A percentile compares a stretch with the other conserved stretches of the same genome.
Conservation (phyloP, 1,139 yeast species). For the Saccharomyces hybrid region DNA sequence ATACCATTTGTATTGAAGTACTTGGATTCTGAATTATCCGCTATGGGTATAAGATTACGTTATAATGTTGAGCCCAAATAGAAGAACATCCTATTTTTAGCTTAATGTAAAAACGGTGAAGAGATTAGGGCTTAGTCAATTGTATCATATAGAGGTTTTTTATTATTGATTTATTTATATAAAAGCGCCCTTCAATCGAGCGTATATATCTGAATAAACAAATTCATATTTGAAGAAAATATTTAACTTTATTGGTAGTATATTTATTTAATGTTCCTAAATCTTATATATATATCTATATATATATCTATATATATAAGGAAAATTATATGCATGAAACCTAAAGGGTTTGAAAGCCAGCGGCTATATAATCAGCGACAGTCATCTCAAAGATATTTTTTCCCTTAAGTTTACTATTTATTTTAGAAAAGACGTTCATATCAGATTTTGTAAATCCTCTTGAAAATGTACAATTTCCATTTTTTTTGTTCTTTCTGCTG, state of each 20-base stretch:
- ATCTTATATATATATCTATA: not conserved
- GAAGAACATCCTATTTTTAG: not conserved
- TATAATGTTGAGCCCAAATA: constrained; percentile 67
- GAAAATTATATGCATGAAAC: not conserved
- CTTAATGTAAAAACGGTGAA: not conserved
- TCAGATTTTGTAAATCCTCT: constrained; percentile 30
- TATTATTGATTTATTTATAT: not conserved
- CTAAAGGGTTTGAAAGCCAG: constrained; percentile 18
- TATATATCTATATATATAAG: not conserved
- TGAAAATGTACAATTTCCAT: constrained; percentile 20
- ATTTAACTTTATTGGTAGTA: not conserved
- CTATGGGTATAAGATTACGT: constrained; percentile 94
- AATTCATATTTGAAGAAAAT: not conserved
- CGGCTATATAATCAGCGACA: constrained; percentile 20
- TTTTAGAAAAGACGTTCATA: constrained; percentile 23
- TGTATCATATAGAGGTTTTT: constrained; percentile 1
- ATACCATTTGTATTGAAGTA: constrained; percentile 94
- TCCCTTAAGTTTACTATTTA: constrained; percentile 13
- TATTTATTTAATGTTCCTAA: not conserved
- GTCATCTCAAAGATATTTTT: constrained; percentile 23
- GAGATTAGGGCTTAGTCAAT: not conserved
- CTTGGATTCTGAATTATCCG: constrained; percentile 89
- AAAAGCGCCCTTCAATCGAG: not conserved
- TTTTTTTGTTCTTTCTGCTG: constrained; percentile 9
- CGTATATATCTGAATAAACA: not conserved